These are phyloP conservation scores for Asterochloris sp. DNA, from an alignment of 139 green algal species.

Conservation along the genomic window DNA sequence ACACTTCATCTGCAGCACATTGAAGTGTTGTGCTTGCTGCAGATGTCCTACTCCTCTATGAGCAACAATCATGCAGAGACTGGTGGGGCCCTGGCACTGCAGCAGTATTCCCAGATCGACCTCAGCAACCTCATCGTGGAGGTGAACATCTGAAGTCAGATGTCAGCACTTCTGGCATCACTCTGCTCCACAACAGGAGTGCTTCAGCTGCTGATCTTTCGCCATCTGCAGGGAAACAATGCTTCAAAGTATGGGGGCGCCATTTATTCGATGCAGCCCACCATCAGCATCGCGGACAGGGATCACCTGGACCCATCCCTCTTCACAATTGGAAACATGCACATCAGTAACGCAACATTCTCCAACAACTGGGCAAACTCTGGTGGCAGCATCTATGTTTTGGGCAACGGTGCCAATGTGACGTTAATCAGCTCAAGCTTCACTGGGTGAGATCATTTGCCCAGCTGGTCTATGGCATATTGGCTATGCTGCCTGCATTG, in stretches of 20 bases:
- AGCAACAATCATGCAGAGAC: neutral
- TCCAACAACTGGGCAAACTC: neutral
- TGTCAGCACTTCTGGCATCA: too few species aligned
- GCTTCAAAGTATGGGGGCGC: neutral
- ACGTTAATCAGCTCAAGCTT: constrained; percentile 2
- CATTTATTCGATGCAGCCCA: constrained; percentile 13
- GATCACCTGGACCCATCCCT: constrained; percentile 3
- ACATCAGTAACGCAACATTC: neutral
- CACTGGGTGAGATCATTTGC: neutral
- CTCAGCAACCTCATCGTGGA: neutral
- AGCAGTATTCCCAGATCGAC: neutral
- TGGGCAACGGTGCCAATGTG: constrained; percentile 10
- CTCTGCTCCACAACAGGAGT: too few species aligned
- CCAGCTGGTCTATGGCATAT: too few species aligned
- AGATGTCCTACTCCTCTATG: neutral
- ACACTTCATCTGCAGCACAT: neutral
- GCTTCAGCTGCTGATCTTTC: neutral
- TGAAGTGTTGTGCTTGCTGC: neutral
- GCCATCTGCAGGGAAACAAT: neutral
- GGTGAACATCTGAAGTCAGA: too few species aligned
- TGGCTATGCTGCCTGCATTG: too few species aligned
- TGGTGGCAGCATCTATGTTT: constrained; percentile 16
- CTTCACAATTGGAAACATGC: constrained; percentile 6
- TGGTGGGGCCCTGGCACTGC: neutral
- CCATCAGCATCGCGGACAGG: constrained; percentile 8